A percentile compares a stretch with the other conserved stretches of the same genome.
Conservation (phyloP, 2,329 filamentous ascomycete genomes). For the Colletotrichum karsti region DNA sequence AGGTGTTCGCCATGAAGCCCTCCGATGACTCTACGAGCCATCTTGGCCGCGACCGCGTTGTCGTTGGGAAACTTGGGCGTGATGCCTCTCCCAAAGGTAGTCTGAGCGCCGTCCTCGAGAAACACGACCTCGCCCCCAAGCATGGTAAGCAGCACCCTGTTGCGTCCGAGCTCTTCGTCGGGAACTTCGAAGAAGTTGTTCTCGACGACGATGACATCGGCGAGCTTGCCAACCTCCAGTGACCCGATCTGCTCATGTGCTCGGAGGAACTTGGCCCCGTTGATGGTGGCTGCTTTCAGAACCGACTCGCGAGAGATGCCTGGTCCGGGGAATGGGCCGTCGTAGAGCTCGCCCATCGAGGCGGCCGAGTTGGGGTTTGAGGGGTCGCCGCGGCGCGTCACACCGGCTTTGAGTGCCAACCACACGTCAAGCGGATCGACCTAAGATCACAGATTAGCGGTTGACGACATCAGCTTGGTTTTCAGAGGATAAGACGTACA, state of each 20-base stretch:
- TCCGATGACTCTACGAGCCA: conserved; percentile 7
- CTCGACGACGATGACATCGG: conserved; percentile 35
- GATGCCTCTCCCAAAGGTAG: conserved; percentile 30
- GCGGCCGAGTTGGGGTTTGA: conserved; percentile 36
- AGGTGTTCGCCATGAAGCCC: background rate
- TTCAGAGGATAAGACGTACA: conserved; percentile 25
- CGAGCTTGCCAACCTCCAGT: conserved; percentile 35
- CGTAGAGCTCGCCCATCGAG: conserved; percentile 26
- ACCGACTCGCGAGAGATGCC: conserved; percentile 31
- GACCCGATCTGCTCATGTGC: conserved; percentile 36
- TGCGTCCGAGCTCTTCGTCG: conserved; percentile 32
- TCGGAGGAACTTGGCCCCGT: conserved; percentile 32
- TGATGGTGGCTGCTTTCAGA: background rate
- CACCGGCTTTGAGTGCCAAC: conserved; percentile 35
- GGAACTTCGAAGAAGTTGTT: conserved; percentile 33
- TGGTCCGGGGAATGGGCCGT: conserved; percentile 6
- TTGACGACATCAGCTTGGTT: background rate
- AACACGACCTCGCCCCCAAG: conserved; percentile 36
- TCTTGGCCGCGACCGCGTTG: background rate
- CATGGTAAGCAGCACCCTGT: conserved; percentile 36
- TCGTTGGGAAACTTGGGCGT: conserved; percentile 35
- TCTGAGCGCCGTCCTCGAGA: conserved; percentile 30
- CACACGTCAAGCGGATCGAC: conserved; percentile 38
- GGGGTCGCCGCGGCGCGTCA: conserved; percentile 36
- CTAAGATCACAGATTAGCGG: background rate